Evolutionary conservation across 371 early-diverging fungal genomes (phyloP).

Genomic region (Ordospora colligata): DNA sequence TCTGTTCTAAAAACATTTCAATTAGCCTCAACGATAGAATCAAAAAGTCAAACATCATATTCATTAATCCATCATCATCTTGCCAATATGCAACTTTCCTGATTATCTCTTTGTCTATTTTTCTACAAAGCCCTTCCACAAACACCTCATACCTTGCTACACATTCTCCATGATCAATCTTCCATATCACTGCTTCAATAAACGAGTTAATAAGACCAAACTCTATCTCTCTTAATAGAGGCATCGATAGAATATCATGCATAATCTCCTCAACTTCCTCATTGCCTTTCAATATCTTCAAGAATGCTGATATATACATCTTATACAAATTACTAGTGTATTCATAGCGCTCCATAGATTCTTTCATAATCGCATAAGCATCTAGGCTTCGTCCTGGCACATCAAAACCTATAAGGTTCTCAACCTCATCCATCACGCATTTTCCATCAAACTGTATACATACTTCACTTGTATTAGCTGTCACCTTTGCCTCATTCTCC

Average conservation of each 20-base stretch:
- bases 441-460: neutral
- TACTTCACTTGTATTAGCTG: neutral
- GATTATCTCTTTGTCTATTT: neutral
- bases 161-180: neutral
- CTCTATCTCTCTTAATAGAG: neutral
- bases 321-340: neutral
- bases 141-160: neutral
- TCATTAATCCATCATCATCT: neutral
- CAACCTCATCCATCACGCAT: neutral
- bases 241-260: neutral
- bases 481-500: neutral
- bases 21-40: neutral
- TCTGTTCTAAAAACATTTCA: neutral
- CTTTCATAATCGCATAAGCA: neutral
- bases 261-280: neutral
- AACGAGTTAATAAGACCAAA: neutral
- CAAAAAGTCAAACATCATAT: neutral
- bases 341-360: neutral
- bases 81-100: neutral
- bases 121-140: neutral
- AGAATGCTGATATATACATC: neutral
- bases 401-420: neutral
- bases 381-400: neutral
- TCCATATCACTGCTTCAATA: conserved; percentile 4
- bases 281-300: neutral